phyloP scores from a whole-genome alignment of 2,329 filamentous ascomycete genomes.

The Apiospora marii region DNA sequence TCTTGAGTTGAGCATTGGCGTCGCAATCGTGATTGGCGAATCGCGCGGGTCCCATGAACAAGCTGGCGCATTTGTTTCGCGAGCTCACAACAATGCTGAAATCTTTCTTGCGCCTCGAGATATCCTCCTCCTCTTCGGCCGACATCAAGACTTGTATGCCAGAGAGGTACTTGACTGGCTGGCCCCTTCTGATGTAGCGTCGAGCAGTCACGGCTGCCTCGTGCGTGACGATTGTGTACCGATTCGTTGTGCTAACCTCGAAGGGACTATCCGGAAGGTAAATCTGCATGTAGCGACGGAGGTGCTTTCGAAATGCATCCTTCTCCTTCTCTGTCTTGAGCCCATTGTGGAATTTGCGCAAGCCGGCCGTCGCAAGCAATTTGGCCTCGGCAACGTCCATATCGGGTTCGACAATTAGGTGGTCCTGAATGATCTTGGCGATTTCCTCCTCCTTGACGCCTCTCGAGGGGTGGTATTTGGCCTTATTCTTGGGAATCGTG shows the following conservation, averaged over 20 bases:
- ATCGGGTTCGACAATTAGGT: slow-evolving; percentile 80
- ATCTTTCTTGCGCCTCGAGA: slow-evolving; percentile 85
- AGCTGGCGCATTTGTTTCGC: slow-evolving; percentile 85
- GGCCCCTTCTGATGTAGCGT: slow-evolving; percentile 78
- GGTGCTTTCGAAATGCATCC: slow-evolving; percentile 84
- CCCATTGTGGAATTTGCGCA: slow-evolving; percentile 73
- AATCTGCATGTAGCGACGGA: slow-evolving; percentile 90
- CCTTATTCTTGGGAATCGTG: slow-evolving; percentile 90
- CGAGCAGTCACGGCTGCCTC: slow-evolving; percentile 89
- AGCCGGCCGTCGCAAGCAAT: slow-evolving; percentile 75
- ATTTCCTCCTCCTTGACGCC: slow-evolving; percentile 75
- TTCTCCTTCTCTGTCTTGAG: slow-evolving; percentile 81
- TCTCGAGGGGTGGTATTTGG: slow-evolving; percentile 83
- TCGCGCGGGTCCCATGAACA: slow-evolving; percentile 93
- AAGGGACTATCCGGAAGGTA: slow-evolving; percentile 95
- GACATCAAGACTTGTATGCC: slow-evolving; percentile 95
- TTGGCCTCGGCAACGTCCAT: slow-evolving; percentile 73
- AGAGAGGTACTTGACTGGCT: slow-evolving; percentile 88
- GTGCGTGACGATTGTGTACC: slow-evolving; percentile 89
- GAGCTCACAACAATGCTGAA: slow-evolving; percentile 97
- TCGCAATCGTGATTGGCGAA: slow-evolving; percentile 98
- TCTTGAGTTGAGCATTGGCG: slow-evolving; percentile 88
- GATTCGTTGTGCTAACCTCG: slow-evolving; percentile 89
- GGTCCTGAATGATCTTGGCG: slow-evolving; percentile 64
- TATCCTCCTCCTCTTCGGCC: slow-evolving; percentile 84